Percentiles rank a stretch among this genome's conserved stretches.
Conservation (phyloP, 805 yeast genomes). For the Ogataea populi-albae region DNA sequence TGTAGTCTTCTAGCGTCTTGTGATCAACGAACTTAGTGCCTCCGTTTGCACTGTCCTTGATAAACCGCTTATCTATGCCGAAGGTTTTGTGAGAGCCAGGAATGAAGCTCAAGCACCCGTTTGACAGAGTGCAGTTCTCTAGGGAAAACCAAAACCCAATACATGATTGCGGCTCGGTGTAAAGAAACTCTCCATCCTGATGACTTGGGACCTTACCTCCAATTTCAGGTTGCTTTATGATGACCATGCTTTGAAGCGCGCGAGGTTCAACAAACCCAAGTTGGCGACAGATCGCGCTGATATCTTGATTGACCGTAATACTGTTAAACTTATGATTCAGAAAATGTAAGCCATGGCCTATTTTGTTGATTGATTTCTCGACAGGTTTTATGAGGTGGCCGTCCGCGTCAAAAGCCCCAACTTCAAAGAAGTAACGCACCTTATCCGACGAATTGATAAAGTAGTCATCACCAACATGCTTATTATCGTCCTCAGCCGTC, state of each 20-base stretch:
- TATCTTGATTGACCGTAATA: constrained; percentile 50
- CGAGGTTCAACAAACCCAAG: constrained; percentile 61
- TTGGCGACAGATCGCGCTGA: constrained; percentile 48
- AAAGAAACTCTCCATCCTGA: constrained; percentile 71
- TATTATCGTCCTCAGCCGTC: constrained; percentile 46
- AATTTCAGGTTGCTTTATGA: constrained; percentile 73
- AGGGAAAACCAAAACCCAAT: constrained; percentile 81
- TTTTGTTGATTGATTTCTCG: constrained; percentile 63
- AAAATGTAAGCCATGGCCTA: constrained; percentile 75
- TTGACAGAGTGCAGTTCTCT: constrained; percentile 63
- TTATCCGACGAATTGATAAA: constrained; percentile 69
- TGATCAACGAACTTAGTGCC: constrained; percentile 56
- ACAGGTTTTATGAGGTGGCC: constrained; percentile 55
- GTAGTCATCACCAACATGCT: constrained; percentile 72
- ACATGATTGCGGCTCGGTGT: constrained; percentile 67
- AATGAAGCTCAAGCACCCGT: constrained; percentile 67
- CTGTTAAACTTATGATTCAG: constrained; percentile 46
- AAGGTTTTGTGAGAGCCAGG: constrained; percentile 68
- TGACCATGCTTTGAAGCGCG: constrained; percentile 74
- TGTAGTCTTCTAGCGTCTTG: constrained; percentile 19
- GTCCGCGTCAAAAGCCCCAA: constrained; percentile 55
- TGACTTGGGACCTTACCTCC: constrained; percentile 77
- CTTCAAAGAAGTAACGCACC: constrained; percentile 66
- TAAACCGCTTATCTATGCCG: constrained; percentile 61
- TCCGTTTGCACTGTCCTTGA: constrained; percentile 45